Percentiles rank a stretch among this genome's conserved stretches.
Evolutionary conservation across 208 protist species (phyloP).

Genomic region (Angomonas deanei): DNA sequence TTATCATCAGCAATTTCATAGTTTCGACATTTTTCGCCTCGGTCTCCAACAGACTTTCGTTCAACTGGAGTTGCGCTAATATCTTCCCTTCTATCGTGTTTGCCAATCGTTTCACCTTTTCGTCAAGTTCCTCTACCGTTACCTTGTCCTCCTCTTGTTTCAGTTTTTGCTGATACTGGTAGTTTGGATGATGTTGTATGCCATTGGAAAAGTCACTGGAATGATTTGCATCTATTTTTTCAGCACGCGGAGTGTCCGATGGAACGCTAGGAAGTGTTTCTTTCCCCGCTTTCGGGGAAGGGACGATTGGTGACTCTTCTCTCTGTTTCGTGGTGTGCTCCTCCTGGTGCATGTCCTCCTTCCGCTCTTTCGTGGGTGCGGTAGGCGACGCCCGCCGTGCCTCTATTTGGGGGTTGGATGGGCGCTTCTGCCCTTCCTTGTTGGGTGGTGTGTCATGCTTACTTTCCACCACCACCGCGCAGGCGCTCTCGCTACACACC

Average conservation of each 20-base stretch:
- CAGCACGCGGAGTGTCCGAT: background rate
- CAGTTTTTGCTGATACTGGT: background rate
- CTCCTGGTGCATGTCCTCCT: no score
- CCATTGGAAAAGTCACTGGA: background rate
- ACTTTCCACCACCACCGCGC: background rate
- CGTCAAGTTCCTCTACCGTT: background rate
- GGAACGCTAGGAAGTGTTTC: no score
- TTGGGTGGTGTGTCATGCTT: background rate
- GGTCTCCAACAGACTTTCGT: background rate
- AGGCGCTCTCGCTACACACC: background rate
- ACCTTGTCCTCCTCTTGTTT: conserved; percentile 1
- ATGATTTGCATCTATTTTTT: background rate
- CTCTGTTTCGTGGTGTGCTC: no score
- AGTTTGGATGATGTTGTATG: background rate
- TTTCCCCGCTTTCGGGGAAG: no score
- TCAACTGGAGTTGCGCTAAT: background rate
- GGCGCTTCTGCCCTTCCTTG: background rate
- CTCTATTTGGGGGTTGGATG: background rate
- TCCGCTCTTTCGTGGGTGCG: background rate
- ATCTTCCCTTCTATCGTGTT: background rate
- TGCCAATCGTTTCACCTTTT: background rate
- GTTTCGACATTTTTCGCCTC: background rate
- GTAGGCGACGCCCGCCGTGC: background rate
- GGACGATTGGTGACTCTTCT: no score
- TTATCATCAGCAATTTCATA: background rate